Evolutionary conservation across 306 rosid genomes (phyloP).

Genomic region (Rosa persica): DNA sequence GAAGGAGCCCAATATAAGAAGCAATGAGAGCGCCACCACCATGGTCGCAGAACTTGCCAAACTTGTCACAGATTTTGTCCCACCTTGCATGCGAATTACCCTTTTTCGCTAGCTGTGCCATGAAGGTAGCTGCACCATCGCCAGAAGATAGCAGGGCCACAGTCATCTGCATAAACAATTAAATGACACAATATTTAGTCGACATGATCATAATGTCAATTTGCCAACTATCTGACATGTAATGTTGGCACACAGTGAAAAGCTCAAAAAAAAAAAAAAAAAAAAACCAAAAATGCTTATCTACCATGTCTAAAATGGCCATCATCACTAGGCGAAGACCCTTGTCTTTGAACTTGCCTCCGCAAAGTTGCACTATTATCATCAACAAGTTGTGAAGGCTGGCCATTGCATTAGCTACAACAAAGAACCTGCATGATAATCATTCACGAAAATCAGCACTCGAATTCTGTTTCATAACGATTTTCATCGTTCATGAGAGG

Average conservation of each 20-base stretch:
- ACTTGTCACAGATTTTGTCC: conserved; percentile 87
- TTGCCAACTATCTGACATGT: not conserved
- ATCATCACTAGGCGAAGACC: conserved; percentile 60
- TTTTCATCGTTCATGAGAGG: not conserved
- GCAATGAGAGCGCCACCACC: conserved; percentile 65
- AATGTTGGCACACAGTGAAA: not conserved
- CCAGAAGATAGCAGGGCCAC: conserved; percentile 65
- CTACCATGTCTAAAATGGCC: conserved; percentile 87
- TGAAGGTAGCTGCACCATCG: conserved; percentile 86
- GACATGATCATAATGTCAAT: not conserved
- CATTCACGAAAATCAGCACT: not conserved
- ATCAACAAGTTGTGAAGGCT: conserved; percentile 73
- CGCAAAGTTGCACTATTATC: conserved; percentile 52
- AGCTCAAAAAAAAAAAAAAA: not conserved
- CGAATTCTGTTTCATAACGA: not conserved
- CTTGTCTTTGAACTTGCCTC: conserved; percentile 47
- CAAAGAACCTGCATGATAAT: conserved; percentile 63
- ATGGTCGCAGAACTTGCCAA: conserved; percentile 51
- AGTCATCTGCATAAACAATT: conserved; percentile 34
- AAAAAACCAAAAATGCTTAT: not conserved
- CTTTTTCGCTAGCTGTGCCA: conserved; percentile 74
- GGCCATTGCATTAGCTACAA: conserved; percentile 70
- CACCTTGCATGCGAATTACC: conserved; percentile 89
- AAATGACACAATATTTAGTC: not conserved
- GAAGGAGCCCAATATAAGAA: conserved; percentile 66